A percentile compares a stretch with the other conserved stretches of the same genome.
Evolutionary conservation across 2,329 filamentous ascomycete species (phyloP).

Genomic region (Paraphaeosphaeria minitans): DNA sequence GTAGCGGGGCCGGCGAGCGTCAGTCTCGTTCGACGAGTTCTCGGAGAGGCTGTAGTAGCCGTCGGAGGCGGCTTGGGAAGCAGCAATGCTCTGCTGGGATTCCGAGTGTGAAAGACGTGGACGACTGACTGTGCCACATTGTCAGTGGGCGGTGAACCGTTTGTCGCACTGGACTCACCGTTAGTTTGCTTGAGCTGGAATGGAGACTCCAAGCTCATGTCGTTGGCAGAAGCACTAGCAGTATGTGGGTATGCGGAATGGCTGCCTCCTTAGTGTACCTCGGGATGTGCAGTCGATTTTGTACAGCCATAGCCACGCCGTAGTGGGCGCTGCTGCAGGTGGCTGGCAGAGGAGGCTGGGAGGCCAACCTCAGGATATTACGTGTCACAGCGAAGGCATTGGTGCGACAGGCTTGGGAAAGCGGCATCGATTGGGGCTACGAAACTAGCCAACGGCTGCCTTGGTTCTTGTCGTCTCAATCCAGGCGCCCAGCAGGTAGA

Average conservation of each 20-base stretch:
- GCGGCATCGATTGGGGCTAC: not conserved
- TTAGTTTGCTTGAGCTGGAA: slow-evolving; percentile 51
- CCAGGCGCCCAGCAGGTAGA: not conserved
- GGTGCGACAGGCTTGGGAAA: slow-evolving; percentile 11
- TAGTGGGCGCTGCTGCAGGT: slow-evolving; percentile 9
- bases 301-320: slow-evolving; percentile 13
- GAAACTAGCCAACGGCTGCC: not conserved
- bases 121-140: slow-evolving; percentile 39
- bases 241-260: slow-evolving; percentile 35
- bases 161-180: slow-evolving; percentile 30
- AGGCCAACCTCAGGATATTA: slow-evolving; percentile 13
- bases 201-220: slow-evolving; percentile 45
- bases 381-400: slow-evolving; percentile 13
- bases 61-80: slow-evolving; percentile 55
- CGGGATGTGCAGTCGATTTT: slow-evolving; percentile 16
- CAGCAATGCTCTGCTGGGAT: slow-evolving; percentile 55
- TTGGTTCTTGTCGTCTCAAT: not conserved
- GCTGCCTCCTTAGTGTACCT: slow-evolving; percentile 16
- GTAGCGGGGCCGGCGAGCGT: slow-evolving; percentile 38
- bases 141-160: slow-evolving; percentile 21
- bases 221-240: slow-evolving; percentile 34
- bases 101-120: slow-evolving; percentile 48
- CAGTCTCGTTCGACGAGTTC: slow-evolving; percentile 44
- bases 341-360: slow-evolving; percentile 19
- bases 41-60: slow-evolving; percentile 57